Evolutionary conservation across 106 monocot species (phyloP).

Genomic region (Chionographis japonica): DNA sequence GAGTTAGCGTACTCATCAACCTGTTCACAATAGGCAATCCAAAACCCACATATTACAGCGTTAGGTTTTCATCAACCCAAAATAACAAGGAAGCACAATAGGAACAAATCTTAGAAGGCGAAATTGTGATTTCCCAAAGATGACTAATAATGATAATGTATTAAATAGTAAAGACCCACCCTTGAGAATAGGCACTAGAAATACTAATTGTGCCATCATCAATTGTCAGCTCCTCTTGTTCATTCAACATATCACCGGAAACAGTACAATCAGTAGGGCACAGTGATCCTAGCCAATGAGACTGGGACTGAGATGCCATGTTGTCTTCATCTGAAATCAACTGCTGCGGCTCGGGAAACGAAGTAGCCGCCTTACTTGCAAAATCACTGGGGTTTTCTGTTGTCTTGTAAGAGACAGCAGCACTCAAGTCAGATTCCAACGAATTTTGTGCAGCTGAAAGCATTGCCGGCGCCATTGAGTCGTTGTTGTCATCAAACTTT

Average conservation of each 20-base stretch:
- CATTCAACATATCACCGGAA: conserved; percentile 29
- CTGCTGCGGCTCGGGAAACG: conserved; percentile 19
- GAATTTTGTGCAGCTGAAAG: conserved; percentile 25
- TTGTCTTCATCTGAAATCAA: conserved; percentile 38
- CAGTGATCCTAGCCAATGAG: conserved; percentile 55
- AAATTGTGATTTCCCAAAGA: too few relatives aligned
- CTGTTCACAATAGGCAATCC: conserved; percentile 4
- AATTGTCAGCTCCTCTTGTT: conserved; percentile 59
- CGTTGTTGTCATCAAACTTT: conserved; percentile 25
- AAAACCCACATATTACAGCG: not conserved
- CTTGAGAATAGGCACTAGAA: conserved; percentile 76
- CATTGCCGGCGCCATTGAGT: conserved; percentile 28
- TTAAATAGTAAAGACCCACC: conserved; percentile 30
- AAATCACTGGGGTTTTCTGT: conserved; percentile 32
- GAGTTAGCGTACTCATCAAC: conserved; percentile 20
- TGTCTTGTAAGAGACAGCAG: conserved; percentile 30
- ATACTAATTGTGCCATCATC: conserved; percentile 78
- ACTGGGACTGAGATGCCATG: conserved; percentile 22
- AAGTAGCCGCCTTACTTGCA: conserved; percentile 19
- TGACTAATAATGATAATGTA: too few relatives aligned
- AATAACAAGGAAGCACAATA: too few relatives aligned
- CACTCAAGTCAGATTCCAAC: conserved; percentile 27
- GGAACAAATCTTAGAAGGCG: too few relatives aligned
- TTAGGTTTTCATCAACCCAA: too few relatives aligned
- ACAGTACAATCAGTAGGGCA: conserved; percentile 21